These are phyloP conservation scores for Talaromyces sp. DNA, from an alignment of 2,329 filamentous ascomycete genomes.

Conservation along the genomic window DNA sequence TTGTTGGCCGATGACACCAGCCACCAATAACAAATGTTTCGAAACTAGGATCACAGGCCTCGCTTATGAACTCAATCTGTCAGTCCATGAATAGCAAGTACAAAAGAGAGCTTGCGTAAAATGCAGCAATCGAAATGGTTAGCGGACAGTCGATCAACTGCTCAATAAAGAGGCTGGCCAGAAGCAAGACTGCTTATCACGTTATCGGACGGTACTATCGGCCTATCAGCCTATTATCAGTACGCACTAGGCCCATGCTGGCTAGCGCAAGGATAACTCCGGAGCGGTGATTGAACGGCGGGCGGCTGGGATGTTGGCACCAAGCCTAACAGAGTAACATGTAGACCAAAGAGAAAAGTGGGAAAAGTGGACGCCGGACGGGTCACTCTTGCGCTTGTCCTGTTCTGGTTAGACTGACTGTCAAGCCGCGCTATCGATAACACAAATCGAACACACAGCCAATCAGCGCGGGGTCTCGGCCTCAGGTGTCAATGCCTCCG, in stretches of 20 bases:
- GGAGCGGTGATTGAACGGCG: constrained; percentile 1
- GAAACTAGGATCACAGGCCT: too few relatives aligned
- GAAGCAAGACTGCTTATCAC: not conserved
- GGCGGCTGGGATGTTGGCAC: not conserved
- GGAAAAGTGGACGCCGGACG: constrained; percentile 9
- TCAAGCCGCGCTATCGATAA: constrained; percentile 20
- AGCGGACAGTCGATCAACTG: not conserved
- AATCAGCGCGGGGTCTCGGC: constrained; percentile 3
- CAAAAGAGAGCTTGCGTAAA: not conserved
- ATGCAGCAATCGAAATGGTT: not conserved
- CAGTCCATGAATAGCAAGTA: not conserved
- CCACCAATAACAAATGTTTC: not conserved
- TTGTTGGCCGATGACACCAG: not conserved
- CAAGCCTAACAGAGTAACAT: not conserved
- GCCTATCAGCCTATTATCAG: not conserved
- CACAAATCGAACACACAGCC: constrained; percentile 10
- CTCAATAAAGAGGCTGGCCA: not conserved
- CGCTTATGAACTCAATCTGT: not conserved
- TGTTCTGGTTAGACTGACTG: not conserved
- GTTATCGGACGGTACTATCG: not conserved
- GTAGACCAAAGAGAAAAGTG: not conserved
- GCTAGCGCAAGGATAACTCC: not conserved
- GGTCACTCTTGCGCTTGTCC: constrained; percentile 6
- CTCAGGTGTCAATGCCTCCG: constrained; percentile 9
- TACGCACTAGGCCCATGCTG: not conserved